These are phyloP conservation scores for Nicotiana paniculata DNA, from an alignment of 257 asterid genomes.

Conservation along the genomic window DNA sequence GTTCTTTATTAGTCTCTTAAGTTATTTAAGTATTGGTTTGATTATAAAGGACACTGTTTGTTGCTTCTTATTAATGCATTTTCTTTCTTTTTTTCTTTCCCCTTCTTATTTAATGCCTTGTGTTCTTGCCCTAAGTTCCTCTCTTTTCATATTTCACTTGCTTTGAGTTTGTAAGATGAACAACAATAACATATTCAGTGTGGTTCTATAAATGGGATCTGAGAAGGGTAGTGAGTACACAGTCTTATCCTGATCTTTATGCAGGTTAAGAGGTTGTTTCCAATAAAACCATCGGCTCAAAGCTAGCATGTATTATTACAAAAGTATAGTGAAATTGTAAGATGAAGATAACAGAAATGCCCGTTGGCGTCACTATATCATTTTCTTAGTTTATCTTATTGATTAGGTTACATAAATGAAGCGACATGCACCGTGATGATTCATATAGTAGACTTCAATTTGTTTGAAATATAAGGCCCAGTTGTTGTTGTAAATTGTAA, in stretches of 20 bases:
- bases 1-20: not conserved
- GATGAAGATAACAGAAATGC: not conserved
- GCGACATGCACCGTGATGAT: not conserved
- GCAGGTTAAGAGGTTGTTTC: too few relatives aligned
- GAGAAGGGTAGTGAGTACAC: too few relatives aligned
- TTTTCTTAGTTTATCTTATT: too few relatives aligned
- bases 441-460: not conserved
- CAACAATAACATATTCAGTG: too few relatives aligned
- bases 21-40: not conserved
- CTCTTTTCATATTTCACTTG: not conserved
- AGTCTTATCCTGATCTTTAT: too few relatives aligned
- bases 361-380: too few relatives aligned
- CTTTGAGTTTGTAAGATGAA: not conserved
- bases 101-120: too few relatives aligned
- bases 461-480: not conserved
- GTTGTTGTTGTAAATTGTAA: not conserved
- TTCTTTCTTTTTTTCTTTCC: not conserved
- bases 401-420: not conserved
- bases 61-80: not conserved
- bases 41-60: not conserved
- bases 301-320: too few relatives aligned
- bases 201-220: too few relatives aligned
- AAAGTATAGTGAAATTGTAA: not conserved
- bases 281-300: too few relatives aligned
- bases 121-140: not conserved